Evolutionary conservation across 495 filamentous ascomycete genomes (phyloP), one percentile per base, ranked within the genome.

Genomic region (Penicillium antarcticum): DNA sequence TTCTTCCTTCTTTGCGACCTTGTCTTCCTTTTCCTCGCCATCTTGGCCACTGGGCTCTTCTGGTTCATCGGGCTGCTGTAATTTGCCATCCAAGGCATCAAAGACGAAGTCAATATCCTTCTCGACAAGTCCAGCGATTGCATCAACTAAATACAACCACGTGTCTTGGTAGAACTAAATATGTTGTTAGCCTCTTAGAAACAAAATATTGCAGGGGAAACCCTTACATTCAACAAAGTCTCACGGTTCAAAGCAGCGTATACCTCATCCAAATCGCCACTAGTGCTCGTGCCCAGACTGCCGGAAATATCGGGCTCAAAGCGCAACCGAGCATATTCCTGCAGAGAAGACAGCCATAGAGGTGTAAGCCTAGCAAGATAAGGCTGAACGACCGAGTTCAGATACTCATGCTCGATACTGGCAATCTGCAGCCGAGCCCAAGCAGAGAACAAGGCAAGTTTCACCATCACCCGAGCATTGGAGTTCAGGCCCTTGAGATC

Each of bases 341-440:
- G 83, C 23, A 99, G 73, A 16, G 91, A 96, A 34, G 91, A 86
- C 2, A 99, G 78, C 94, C 94, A 99, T 2, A 97, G 72, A 0
- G 94, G 94, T 0, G 92, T 95, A 11, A 99, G 71, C 40, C 84
- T 90, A 7, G 85, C 84, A 49, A 97, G 86, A 61, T 97, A 88
- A 13, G 95, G 94, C 61, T 91, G 88, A 34, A 99, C 78, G 1
- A 97, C 91, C 53, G 91, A 81, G 5, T 86, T 84, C 23, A 99
- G 77, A 60, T 97, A 97, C 26, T 83, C 84, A 49, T 97, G 91
- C 58, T 97, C 92, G 19, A 84, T 86, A 70, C 94, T 97, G 2
- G 95, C 92, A 37, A 99, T 91, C 67, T 99, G 95, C 29, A 99
- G 80, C 53, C 96, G 89, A n/a, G 94, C 95, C 94, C 94, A 99